phyloP scores from a whole-genome alignment of 2,329 filamentous ascomycete species.

The Cercospora sp. region DNA sequence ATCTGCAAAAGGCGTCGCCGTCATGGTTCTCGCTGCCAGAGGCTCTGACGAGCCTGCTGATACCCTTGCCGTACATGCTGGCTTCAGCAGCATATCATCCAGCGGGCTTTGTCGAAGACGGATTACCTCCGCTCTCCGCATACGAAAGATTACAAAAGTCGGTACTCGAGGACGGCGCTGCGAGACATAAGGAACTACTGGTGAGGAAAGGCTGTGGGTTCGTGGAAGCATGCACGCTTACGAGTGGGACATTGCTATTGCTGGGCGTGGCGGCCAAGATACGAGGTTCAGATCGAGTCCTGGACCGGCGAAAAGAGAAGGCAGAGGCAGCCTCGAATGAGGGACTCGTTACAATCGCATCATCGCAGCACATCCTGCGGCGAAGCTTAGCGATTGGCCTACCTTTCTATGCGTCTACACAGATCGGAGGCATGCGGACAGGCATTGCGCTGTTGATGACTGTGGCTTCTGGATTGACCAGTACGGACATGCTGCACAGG shows the following conservation, averaged over 20 bases:
- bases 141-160: conserved; percentile 34
- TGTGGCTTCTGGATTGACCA: conserved; percentile 46
- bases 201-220: conserved; percentile 34
- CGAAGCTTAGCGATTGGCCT: conserved; percentile 39
- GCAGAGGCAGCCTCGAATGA: conserved; percentile 14
- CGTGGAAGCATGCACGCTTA: conserved; percentile 48
- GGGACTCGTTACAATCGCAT: conserved; percentile 19
- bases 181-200: conserved; percentile 5
- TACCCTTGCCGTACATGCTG: conserved; percentile 52
- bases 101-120: conserved; percentile 27
- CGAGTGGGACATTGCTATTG: conserved; percentile 49
- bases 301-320: conserved; percentile 37
- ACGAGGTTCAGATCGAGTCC: conserved; percentile 30
- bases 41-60: conserved; percentile 51
- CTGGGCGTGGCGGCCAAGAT: conserved; percentile 45
- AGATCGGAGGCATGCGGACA: conserved; percentile 56
- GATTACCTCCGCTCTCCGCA: conserved; percentile 35
- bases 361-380: conserved; percentile 25
- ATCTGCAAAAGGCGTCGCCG: conserved; percentile 24
- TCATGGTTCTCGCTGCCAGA: conserved; percentile 46
- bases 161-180: conserved; percentile 26
- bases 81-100: conserved; percentile 48
- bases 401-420: conserved; percentile 58
- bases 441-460: conserved; percentile 53
- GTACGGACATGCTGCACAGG: conserved; percentile 29